A percentile compares a stretch with the other conserved stretches of the same genome.
Evolutionary conservation across 75 land plant species (phyloP).

Genomic region (Pseudotsuga menziesii): DNA sequence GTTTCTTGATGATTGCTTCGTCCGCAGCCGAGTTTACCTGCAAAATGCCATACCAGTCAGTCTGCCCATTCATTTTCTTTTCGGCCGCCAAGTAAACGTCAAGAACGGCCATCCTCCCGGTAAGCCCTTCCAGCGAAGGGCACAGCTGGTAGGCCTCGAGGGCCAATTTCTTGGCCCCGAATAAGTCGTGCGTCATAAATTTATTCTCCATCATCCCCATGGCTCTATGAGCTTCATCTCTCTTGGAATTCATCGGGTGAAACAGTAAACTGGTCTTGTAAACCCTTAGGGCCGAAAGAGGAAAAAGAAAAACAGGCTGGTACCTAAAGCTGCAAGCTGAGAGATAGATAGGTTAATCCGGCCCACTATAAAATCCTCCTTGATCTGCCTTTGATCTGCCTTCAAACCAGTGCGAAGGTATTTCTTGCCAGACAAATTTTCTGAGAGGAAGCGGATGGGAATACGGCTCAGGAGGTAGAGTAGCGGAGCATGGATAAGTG

Average conservation of each 20-base stretch:
- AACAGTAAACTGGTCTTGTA: too few species aligned
- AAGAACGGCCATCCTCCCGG: constrained; percentile 62
- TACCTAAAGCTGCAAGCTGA: too few species aligned
- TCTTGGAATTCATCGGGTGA: constrained; percentile 64
- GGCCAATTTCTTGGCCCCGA: constrained; percentile 65
- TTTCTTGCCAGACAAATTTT: too few species aligned
- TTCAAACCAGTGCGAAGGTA: too few species aligned
- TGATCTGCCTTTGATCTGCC: too few species aligned
- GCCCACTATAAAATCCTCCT: too few species aligned
- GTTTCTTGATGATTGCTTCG: constrained; percentile 62
- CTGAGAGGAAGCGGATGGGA: too few species aligned
- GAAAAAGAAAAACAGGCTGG: too few species aligned
- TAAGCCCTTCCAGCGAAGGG: constrained; percentile 73
- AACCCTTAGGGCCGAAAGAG: too few species aligned
- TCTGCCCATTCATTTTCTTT: constrained; percentile 22
- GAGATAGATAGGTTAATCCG: too few species aligned
- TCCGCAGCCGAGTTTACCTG: constrained; percentile 57
- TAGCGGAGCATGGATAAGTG: too few species aligned
- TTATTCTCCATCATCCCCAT: constrained; percentile 68
- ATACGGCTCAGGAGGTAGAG: too few species aligned
- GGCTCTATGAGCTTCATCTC: constrained; percentile 72
- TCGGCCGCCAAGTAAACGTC: constrained; percentile 58
- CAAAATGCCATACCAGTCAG: constrained; percentile 50
- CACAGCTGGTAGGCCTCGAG: constrained; percentile 63
- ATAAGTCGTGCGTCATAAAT: constrained; percentile 43